Evolutionary conservation across 306 rosid genomes (phyloP), one percentile per base, ranked within the genome.

Genomic region (Fagus crenata): DNA sequence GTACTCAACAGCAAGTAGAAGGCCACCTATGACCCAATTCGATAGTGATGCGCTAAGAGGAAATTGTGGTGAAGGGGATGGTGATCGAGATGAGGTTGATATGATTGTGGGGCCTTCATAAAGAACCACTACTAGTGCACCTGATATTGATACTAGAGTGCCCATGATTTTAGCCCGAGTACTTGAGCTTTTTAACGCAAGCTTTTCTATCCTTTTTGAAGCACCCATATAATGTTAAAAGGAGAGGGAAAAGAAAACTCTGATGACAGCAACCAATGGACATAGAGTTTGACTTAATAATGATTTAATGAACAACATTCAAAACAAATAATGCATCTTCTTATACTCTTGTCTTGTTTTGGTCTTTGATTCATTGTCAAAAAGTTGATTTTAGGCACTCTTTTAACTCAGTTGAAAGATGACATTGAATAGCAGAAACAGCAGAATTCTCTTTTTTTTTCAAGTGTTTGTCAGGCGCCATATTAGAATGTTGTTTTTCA

Each of bases 111-210:
- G 83, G 42, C 95, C 95, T 53, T 85, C 85, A 41, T 85, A 88
- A 9, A 90, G 86, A 71, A 88, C 82, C 72, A 84, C 84, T 41
- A 64, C 49, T 4, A 87, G 68, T 71, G 92, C 92, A 71, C 92
- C 96, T 73, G 77, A 43, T 76, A 90, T 59, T 1, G 90, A 90
- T 39, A 85, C 33, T 5, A 17, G 14, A 0, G 90, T 77, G 2
- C 92, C 96, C 15, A 85, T 33, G 60, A 88, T 76, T 83, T 90
- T 90, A 15, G 88, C 85, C 43, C 32, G 79, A 73, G 84, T 80
- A 65, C 87, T 85, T 80, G 79, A 67, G 68, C 85, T 81, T 84
- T 83, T 77, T 56, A 78, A n/a, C 77, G 42, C 76, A 33, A 79
- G 31, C 13, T 77, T 85, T 77, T 88, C 89, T 86, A 88, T 88